These are phyloP conservation scores for Sporothrix inflata DNA, from an alignment of 2,329 filamentous ascomycete genomes.

Conservation along the genomic window DNA sequence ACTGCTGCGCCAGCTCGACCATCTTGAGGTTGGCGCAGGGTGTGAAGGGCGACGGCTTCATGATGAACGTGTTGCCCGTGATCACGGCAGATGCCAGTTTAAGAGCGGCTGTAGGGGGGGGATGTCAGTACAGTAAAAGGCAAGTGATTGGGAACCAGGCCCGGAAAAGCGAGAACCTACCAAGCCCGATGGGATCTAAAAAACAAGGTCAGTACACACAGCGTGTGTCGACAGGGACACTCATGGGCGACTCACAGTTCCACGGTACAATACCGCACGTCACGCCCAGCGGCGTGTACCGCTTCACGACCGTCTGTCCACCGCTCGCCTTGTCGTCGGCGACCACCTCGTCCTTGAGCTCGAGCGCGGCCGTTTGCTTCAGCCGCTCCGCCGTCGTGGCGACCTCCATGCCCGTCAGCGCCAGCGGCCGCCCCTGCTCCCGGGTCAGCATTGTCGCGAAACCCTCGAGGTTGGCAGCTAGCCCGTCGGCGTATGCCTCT, in stretches of 20 bases:
- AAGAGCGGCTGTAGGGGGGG: conserved; percentile 36
- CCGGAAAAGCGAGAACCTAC: neutral
- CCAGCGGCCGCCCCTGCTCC: conserved; percentile 4
- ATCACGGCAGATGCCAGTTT: conserved; percentile 62
- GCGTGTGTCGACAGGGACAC: neutral
- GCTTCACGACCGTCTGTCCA: neutral
- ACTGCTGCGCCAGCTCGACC: conserved; percentile 58
- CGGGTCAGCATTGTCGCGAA: conserved; percentile 9
- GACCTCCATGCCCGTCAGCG: neutral
- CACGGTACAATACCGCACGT: conserved; percentile 45
- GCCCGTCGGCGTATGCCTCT: conserved; percentile 44
- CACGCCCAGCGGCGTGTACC: neutral
- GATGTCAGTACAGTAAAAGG: too few relatives aligned
- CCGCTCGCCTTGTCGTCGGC: neutral
- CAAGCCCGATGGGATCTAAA: neutral
- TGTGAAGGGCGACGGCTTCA: conserved; percentile 60
- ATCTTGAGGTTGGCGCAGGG: conserved; percentile 63
- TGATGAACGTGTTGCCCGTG: conserved; percentile 59
- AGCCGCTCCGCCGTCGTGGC: neutral
- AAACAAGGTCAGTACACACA: neutral
- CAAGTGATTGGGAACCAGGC: too few relatives aligned
- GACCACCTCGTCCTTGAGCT: neutral
- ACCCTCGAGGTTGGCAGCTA: neutral
- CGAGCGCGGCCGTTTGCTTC: neutral
- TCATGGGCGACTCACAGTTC: conserved; percentile 41